Evolutionary conservation across 1,284 basidiomycete genomes (phyloP), one percentile per base, ranked within the genome.

Genomic region (Tylopilus orsonianus): DNA sequence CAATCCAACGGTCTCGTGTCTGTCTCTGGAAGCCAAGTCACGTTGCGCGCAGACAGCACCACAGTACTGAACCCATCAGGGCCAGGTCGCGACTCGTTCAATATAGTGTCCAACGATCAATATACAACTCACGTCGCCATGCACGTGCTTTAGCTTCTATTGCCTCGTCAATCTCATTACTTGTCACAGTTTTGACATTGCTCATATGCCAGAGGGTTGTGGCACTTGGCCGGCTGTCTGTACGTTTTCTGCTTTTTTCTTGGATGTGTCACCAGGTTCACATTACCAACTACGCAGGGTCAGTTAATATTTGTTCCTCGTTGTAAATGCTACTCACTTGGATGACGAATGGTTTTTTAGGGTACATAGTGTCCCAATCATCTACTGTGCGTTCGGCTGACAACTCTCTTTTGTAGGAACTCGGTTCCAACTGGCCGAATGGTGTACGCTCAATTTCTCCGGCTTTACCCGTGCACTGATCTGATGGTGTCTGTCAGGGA

Each of bases 151-250:
- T 32, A 4, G 9, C 23, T 5, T 12, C 9, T 2, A 3, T 20
- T 19, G 1, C 30, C 6, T 18, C n/a, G 8, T 24, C 13, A 0
- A 33, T 30, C 45, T 58, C 29, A 46, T 2, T 13, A 1, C 5
- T 0, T 20, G 32, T 33, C 8, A 13, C 29, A 69, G 70, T 23
- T 65, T 71, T 24, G 66, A 70, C 41, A 64, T 70, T 13, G 53
- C 26, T 2, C 71, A 72, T 47, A 72, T 71, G 68, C 69, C 69
- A 1, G 56, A 66, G 40, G 69, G 69, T 19, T 72, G 69, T 46
- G 67, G 64, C 1, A 70, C 68, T 20, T 72, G 71, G 71, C 71
- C 71, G 12, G 71, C 71, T 44, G 38, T 61, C 4, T 61, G 59
- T 64, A 22, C 14, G 57, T 60, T 33, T 5, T n/a, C 16, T 30